Conservation (phyloP, 495 filamentous ascomycete species). For the Parathielavia appendiculata region DNA sequence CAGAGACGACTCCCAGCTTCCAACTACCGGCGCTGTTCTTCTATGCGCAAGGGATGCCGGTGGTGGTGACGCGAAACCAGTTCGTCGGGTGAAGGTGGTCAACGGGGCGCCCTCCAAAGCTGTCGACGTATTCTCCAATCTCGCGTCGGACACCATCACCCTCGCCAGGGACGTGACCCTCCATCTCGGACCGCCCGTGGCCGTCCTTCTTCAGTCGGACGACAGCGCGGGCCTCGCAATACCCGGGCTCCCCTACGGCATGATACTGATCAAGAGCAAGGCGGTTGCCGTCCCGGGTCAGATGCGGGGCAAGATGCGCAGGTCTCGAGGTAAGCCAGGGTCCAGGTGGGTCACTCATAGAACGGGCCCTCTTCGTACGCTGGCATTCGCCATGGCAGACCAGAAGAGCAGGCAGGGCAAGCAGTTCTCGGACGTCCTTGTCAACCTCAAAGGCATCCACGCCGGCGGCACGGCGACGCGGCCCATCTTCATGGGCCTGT, state of each 20-base stretch:
- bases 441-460: conserved; percentile 15
- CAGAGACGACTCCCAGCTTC: conserved; percentile 12
- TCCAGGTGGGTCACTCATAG: conserved; percentile 6
- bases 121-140: conserved; percentile 6
- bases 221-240: conserved; percentile 7
- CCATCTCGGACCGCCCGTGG: not conserved
- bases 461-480: conserved; percentile 1
- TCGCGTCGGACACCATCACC: not conserved
- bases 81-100: conserved; percentile 6
- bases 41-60: conserved; percentile 9
- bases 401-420: conserved; percentile 14
- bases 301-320: conserved; percentile 1
- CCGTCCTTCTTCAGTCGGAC: conserved; percentile 11
- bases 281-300: conserved; percentile 8
- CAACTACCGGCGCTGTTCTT: conserved; percentile 8
- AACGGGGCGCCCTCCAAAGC: conserved; percentile 1
- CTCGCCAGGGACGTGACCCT: conserved; percentile 3
- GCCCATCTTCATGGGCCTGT: conserved; percentile 16
- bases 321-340: not conserved
- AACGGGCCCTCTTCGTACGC: conserved; percentile 8
- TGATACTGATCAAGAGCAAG: conserved; percentile 11
- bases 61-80: conserved; percentile 12
- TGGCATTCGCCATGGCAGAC: conserved; percentile 7
- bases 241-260: conserved; percentile 9
- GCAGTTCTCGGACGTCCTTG: conserved; percentile 11